Percentiles rank a stretch among this genome's conserved stretches.
These are phyloP conservation scores for Lumnitzera racemosa DNA, from an alignment of 345 rosid genomes.

Conservation along the genomic window DNA sequence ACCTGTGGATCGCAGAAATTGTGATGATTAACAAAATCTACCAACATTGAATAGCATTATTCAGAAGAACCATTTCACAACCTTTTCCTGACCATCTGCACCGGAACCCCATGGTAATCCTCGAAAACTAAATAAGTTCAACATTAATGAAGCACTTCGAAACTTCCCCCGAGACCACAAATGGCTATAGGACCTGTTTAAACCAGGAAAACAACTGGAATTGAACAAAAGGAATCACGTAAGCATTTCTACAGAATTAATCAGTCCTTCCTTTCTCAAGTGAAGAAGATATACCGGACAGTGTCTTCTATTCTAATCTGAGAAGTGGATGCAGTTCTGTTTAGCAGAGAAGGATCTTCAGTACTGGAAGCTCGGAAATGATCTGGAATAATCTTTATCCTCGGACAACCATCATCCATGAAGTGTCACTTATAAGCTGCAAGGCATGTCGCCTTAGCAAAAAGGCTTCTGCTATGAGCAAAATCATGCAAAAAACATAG, in stretches of 20 bases:
- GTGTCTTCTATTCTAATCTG: constrained; percentile 28
- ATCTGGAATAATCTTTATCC: constrained; percentile 54
- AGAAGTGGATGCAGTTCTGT: constrained; percentile 31
- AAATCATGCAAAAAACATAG: neutral
- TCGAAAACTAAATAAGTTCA: constrained; percentile 62
- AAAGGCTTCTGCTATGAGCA: neutral
- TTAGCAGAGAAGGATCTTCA: constrained; percentile 23
- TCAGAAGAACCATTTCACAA: constrained; percentile 18
- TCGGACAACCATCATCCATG: constrained; percentile 72
- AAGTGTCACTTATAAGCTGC: constrained; percentile 17
- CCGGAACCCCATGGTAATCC: constrained; percentile 72
- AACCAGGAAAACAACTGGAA: constrained; percentile 28
- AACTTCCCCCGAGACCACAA: constrained; percentile 40
- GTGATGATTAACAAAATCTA: constrained; percentile 1
- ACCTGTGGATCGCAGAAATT: constrained; percentile 36
- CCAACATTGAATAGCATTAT: neutral
- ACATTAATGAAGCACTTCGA: constrained; percentile 55
- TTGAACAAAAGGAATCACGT: constrained; percentile 14
- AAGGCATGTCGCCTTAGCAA: constrained; percentile 3
- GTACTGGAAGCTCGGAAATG: constrained; percentile 58
- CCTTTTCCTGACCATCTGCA: constrained; percentile 68
- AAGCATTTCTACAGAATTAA: neutral
- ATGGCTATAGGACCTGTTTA: constrained; percentile 47
- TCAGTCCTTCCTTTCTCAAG: neutral
- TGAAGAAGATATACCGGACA: constrained; percentile 30